These are phyloP conservation scores for Eragrostis curvula DNA, from an alignment of 176 grass and related monocot species.

Conservation along the genomic window DNA sequence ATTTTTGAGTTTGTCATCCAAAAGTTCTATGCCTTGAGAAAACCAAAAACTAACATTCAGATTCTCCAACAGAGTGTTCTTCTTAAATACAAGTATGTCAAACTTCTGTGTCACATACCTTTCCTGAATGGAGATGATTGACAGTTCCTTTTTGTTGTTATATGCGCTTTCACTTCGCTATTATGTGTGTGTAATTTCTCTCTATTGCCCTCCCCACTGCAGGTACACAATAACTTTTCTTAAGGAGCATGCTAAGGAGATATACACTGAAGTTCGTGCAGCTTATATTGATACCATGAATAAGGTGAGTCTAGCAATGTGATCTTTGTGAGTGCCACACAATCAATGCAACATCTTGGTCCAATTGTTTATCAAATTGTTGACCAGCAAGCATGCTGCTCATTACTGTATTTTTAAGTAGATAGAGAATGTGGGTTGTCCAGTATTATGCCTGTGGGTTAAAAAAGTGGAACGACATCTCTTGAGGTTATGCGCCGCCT, in stretches of 20 bases:
- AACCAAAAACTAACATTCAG: conserved; percentile 99
- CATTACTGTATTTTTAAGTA: conserved; percentile 14
- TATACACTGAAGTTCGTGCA: conserved; percentile 89
- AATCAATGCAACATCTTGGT: conserved; percentile 4
- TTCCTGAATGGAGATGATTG: conserved; percentile 18
- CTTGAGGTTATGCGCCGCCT: too few species aligned
- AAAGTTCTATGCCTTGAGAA: conserved; percentile 98
- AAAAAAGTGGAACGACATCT: background rate
- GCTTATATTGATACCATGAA: conserved; percentile 99
- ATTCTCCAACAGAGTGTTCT: conserved; percentile 97
- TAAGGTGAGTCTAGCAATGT: conserved; percentile 68
- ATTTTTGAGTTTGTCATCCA: conserved; percentile 95
- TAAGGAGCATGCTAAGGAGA: conserved; percentile 98
- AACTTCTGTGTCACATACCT: conserved; percentile 26
- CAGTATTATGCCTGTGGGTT: conserved; percentile 3
- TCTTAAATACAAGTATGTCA: conserved; percentile 95
- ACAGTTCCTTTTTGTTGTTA: conserved; percentile 25
- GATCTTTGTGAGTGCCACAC: conserved; percentile 18
- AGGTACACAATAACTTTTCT: conserved; percentile 89
- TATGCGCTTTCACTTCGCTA: background rate
- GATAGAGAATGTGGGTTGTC: background rate
- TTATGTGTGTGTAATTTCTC: conserved; percentile 9
- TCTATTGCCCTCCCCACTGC: conserved; percentile 16
- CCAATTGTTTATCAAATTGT: background rate
- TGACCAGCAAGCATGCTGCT: conserved; percentile 10